phyloP scores from a whole-genome alignment of 1,284 basidiomycete species.

The Marasmius sp. region DNA sequence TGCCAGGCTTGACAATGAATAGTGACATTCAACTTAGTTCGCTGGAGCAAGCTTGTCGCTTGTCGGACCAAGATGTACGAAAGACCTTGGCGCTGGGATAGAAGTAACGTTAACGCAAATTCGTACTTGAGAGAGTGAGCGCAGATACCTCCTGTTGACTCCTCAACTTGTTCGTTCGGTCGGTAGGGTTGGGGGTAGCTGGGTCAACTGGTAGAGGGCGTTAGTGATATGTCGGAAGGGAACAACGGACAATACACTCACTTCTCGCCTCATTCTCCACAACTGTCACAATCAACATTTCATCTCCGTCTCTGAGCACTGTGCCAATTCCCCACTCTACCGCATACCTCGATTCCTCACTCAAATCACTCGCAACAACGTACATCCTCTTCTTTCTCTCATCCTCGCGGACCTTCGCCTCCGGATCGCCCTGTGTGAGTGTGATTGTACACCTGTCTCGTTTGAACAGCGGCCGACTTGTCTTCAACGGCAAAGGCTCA shows the following conservation, averaged over 20 bases:
- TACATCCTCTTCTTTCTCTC: slow-evolving; percentile 72
- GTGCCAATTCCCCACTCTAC: slow-evolving; percentile 97
- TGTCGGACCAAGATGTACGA: slow-evolving; percentile 88
- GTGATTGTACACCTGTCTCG: slow-evolving; percentile 92
- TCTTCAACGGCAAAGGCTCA: slow-evolving; percentile 62
- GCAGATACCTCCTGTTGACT: slow-evolving; percentile 71
- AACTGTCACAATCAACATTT: slow-evolving; percentile 87
- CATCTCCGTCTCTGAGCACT: slow-evolving; percentile 92
- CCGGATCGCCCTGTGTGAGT: slow-evolving; percentile 83
- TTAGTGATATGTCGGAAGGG: slow-evolving; percentile 6
- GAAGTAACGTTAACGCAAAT: not conserved
- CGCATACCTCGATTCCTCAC: slow-evolving; percentile 89
- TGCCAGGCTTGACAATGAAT: slow-evolving; percentile 95
- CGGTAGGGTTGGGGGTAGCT: slow-evolving; percentile 62
- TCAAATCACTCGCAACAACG: slow-evolving; percentile 91
- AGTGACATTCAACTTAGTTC: slow-evolving; percentile 84
- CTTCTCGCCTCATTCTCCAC: slow-evolving; percentile 92
- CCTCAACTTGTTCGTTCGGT: slow-evolving; percentile 74
- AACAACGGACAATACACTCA: slow-evolving; percentile 33
- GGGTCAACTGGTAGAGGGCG: slow-evolving; percentile 67
- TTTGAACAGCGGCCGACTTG: slow-evolving; percentile 82
- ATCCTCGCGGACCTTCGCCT: slow-evolving; percentile 41
- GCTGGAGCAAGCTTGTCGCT: slow-evolving; percentile 85
- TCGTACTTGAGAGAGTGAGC: not conserved
- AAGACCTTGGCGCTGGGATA: slow-evolving; percentile 73